Conservation (phyloP, 371 early-diverging fungal species). For the Apophysomyces ossiformis region DNA sequence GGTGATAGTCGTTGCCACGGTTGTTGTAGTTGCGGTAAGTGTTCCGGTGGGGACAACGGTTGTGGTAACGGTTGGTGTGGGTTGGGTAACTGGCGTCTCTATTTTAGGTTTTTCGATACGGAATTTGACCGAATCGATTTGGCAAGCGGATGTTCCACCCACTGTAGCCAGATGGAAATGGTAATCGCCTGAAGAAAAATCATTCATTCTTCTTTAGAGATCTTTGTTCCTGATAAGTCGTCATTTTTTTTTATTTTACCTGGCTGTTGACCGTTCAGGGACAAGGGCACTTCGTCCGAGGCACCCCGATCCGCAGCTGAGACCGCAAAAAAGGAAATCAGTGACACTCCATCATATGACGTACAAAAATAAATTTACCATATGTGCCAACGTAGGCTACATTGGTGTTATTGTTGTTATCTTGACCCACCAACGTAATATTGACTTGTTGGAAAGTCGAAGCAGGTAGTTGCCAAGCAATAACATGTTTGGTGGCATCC, state of each 20-base stretch:
- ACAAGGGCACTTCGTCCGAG: slow-evolving; percentile 36
- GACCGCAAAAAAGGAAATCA: slow-evolving; percentile 12
- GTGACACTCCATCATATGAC: background rate
- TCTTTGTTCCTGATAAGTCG: too few species aligned
- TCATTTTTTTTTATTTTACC: slow-evolving; percentile 22
- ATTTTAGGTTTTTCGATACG: slow-evolving; percentile 18
- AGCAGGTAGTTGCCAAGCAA: slow-evolving; percentile 41
- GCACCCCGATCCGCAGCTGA: slow-evolving; percentile 37
- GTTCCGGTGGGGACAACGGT: slow-evolving; percentile 2
- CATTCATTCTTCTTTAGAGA: too few species aligned
- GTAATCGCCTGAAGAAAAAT: slow-evolving; percentile 24
- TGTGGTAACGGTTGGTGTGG: background rate
- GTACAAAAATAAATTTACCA: slow-evolving; percentile 30
- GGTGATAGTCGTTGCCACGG: background rate
- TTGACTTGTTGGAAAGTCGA: slow-evolving; percentile 32
- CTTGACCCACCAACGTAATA: slow-evolving; percentile 32
- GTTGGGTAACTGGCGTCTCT: background rate
- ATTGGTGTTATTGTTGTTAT: slow-evolving; percentile 16
- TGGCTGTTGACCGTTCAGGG: slow-evolving; percentile 25
- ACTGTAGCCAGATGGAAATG: slow-evolving; percentile 34
- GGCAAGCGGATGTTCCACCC: slow-evolving; percentile 19
- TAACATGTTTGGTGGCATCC: slow-evolving; percentile 38
- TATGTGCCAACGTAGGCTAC: slow-evolving; percentile 30
- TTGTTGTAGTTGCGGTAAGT: background rate
- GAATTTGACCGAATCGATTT: slow-evolving; percentile 32